Base-by-base conservation (phyloP, 1,139 yeast genomes). In the Kodamaea fungicola region DNA sequence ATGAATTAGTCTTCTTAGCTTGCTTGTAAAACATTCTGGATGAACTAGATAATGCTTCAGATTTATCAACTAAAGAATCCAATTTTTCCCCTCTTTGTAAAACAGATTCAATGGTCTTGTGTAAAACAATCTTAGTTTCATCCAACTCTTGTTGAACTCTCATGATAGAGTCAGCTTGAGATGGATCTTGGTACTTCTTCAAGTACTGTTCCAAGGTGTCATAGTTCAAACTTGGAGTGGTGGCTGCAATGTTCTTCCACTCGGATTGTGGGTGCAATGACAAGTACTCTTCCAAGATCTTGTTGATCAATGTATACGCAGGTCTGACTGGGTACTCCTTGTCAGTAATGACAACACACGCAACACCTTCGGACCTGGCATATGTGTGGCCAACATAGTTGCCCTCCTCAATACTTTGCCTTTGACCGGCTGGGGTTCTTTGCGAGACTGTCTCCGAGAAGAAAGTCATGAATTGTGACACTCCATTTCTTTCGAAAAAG, bases 121-220 rank as follows among this genome's bases (percentile, higher is more conserved):
- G 97, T 55, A 92, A 72, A 30, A 90, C 96, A 52, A 90, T 88
- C 73, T 92, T 94, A 31, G 98, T 92, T 59, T 94, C 98, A 63
- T 94, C 98, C 53, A 92, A 76, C 63, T 92, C 98, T 58, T 89
- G 95, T 68, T 94, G 98, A 27, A 92, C 98, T 62, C 84, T 86
- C 95, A 92, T 83, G 48, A 92, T 83, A 10, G 96, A 84, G 58
- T 92, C 99, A 0, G 98, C 97, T 67, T 92, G 96, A 28, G 84
- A 75, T 19, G 99, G 99, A 61, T 94, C 96, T 66, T 92, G 98
- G 66, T 94, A 92, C 57, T 87, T 86, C 52, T 72, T 67, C 50
- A 94, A 67, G 60, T 89, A 89, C 23, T 67, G 68, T 29, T 82
- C 83, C 54, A 92, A 71, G 44, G 77, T 78, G 27, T 78, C 78